A percentile compares a stretch with the other conserved stretches of the same genome.
Evolutionary conservation across 768 basidiomycete species (phyloP).

Genomic region (Auricularia auricula-judae): DNA sequence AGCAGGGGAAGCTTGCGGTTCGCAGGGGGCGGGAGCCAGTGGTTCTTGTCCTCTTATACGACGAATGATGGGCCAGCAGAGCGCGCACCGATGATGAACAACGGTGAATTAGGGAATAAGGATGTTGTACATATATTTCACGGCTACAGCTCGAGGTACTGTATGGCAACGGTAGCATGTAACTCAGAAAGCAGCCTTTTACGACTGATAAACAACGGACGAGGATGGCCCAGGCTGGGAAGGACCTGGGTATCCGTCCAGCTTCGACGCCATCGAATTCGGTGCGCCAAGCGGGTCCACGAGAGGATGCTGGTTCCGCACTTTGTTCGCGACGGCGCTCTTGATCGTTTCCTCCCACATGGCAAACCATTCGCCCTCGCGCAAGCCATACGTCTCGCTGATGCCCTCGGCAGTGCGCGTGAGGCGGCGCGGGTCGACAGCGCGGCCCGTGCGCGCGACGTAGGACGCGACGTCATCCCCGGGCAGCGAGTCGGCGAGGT

Average conservation of each 20-base stretch:
- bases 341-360: conserved; percentile 63
- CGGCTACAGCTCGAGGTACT: too few relatives aligned
- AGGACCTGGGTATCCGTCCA: not conserved
- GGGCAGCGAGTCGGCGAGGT: conserved; percentile 7
- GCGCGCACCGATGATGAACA: too few relatives aligned
- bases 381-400: conserved; percentile 38
- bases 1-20: too few relatives aligned
- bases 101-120: too few relatives aligned
- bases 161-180: too few relatives aligned
- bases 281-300: not conserved
- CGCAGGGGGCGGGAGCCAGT: too few relatives aligned
- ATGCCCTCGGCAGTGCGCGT: conserved; percentile 20
- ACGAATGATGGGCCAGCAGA: too few relatives aligned
- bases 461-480: conserved; percentile 7
- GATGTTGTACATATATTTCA: too few relatives aligned
- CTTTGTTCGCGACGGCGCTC: conserved; percentile 33
- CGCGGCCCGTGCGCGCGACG: not conserved
- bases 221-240: not conserved
- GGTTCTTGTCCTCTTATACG: too few relatives aligned
- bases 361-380: conserved; percentile 72
- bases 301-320: not conserved
- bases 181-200: too few relatives aligned
- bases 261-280: not conserved
- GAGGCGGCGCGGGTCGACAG: conserved; percentile 15
- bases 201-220: not conserved